Conservation (phyloP, 1,284 basidiomycete species). For the Cronartium quercuum region DNA sequence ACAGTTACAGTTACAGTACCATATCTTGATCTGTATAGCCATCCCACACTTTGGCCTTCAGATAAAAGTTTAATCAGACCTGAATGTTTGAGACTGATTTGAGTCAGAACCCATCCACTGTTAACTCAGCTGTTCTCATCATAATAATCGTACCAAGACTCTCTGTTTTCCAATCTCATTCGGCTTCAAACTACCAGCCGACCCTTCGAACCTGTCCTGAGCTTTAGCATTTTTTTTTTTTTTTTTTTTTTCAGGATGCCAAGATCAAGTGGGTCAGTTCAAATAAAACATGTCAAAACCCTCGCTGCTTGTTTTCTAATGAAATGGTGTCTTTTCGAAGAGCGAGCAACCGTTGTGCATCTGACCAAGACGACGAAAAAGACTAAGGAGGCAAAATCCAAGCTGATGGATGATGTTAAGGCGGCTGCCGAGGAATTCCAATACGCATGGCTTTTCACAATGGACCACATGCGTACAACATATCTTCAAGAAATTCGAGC, state of each 20-base stretch:
- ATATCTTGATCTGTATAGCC: too few relatives aligned
- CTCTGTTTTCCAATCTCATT: conserved; percentile 1
- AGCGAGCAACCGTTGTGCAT: conserved; percentile 52
- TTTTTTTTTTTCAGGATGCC: conserved; percentile 66
- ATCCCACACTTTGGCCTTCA: background rate
- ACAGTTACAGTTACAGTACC: too few relatives aligned
- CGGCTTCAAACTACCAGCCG: too few relatives aligned
- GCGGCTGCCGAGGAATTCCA: conserved; percentile 67
- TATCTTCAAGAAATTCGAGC: conserved; percentile 88
- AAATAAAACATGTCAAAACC: background rate
- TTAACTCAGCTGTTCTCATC: background rate
- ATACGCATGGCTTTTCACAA: conserved; percentile 90
- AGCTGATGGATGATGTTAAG: conserved; percentile 11
- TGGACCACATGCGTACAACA: conserved; percentile 89
- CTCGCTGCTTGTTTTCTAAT: conserved; percentile 33
- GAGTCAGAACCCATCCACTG: too few relatives aligned
- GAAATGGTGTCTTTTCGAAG: conserved; percentile 47
- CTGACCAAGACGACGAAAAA: conserved; percentile 57
- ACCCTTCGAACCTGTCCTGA: too few relatives aligned
- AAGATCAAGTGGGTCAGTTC: conserved; percentile 66
- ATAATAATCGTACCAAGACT: background rate
- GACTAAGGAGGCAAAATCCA: conserved; percentile 38
- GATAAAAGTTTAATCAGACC: background rate
- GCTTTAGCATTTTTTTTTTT: too few relatives aligned
- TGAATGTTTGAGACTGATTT: background rate